Percentiles rank a stretch among this genome's conserved stretches.
These are phyloP conservation scores for Glarea lozoyensis DNA, from an alignment of 495 filamentous ascomycete species.

Conservation along the genomic window DNA sequence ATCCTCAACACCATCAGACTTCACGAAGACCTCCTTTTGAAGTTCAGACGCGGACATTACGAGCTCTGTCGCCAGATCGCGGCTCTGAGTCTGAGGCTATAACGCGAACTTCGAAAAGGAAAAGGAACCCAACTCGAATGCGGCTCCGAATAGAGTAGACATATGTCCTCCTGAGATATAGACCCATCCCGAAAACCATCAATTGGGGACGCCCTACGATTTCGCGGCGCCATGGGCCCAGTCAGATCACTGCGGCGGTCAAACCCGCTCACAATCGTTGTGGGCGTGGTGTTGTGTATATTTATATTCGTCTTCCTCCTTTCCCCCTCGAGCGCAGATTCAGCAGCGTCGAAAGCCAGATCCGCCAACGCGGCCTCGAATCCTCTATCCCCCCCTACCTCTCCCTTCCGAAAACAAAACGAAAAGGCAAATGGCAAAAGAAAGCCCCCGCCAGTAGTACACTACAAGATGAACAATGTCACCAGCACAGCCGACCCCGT, in stretches of 20 bases:
- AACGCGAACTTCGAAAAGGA: background rate
- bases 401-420: conserved; percentile 66
- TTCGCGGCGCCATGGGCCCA: conserved; percentile 34
- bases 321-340: conserved; percentile 24
- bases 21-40: too few relatives aligned
- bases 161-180: conserved; percentile 9
- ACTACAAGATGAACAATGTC: conserved; percentile 89
- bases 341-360: conserved; percentile 34
- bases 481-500: conserved; percentile 69
- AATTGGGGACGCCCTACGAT: conserved; percentile 18
- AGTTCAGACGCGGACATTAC: too few relatives aligned
- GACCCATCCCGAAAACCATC: conserved; percentile 1
- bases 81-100: background rate
- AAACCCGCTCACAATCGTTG: conserved; percentile 38
- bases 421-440: conserved; percentile 44
- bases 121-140: background rate
- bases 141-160: background rate
- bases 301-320: conserved; percentile 46
- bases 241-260: conserved; percentile 45
- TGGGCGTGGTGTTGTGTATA: conserved; percentile 40
- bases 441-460: conserved; percentile 77
- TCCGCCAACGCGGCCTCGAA: conserved; percentile 56
- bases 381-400: conserved; percentile 72
- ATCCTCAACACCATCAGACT: too few relatives aligned
- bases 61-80: too few relatives aligned